Evolutionary conservation across 2,329 filamentous ascomycete species (phyloP).

Genomic region (Nemania sp.): DNA sequence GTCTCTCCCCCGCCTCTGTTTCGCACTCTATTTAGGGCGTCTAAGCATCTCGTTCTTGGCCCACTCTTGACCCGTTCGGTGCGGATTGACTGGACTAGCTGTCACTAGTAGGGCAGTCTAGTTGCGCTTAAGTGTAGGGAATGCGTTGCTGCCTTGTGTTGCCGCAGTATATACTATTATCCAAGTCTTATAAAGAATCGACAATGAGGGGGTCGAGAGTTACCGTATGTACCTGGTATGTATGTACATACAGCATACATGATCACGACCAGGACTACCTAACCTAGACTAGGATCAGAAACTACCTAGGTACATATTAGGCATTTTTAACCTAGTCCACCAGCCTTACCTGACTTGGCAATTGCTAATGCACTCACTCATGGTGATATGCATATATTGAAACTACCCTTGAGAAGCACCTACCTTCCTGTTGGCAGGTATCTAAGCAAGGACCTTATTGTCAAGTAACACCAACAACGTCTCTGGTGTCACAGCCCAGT

Average conservation of each 20-base stretch:
- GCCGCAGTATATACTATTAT: neutral
- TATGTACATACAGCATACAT: too few species aligned
- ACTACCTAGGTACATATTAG: too few species aligned
- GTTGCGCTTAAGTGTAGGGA: neutral
- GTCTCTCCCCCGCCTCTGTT: conserved; percentile 21
- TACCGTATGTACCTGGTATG: too few species aligned
- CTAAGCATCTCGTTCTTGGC: conserved; percentile 18
- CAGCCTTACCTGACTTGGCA: conserved; percentile 16
- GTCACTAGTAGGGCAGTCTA: neutral
- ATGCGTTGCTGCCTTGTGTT: neutral
- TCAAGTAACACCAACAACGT: neutral
- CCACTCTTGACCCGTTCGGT: conserved; percentile 16
- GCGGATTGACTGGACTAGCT: neutral
- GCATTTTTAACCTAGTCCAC: conserved; percentile 6
- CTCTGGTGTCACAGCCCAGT: neutral
- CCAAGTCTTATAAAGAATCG: conserved; percentile 8
- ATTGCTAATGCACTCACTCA: conserved; percentile 5
- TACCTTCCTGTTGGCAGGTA: too few species aligned
- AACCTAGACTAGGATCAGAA: conserved; percentile 12
- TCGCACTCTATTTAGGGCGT: conserved; percentile 24
- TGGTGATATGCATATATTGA: conserved; percentile 20
- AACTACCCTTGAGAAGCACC: conserved; percentile 4
- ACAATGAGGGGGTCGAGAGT: conserved; percentile 12
- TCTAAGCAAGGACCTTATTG: neutral
- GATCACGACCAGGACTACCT: conserved; percentile 16